Evolutionary conservation across 2,329 filamentous ascomycete genomes (phyloP), one percentile per base, ranked within the genome.

Genomic region (Epichloe scottii): DNA sequence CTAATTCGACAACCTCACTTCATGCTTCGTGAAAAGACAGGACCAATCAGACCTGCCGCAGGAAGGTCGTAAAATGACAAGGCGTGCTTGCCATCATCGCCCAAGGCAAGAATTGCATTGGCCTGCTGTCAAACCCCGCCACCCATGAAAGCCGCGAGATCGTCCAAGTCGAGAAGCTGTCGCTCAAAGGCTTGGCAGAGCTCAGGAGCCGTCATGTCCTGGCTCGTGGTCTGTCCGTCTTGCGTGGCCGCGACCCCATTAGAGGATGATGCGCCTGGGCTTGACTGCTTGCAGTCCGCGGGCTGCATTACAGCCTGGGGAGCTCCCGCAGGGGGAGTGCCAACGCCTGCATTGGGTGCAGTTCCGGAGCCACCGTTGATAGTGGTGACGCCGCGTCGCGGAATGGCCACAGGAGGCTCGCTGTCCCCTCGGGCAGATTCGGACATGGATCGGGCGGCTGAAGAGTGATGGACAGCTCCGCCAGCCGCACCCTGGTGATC

Each of bases 141-240:
- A 19, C 78, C 78, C 78, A 81, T 81, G 50, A 81, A 81, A 3
- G 78, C 78, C 34, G 78, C 78, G 11, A 81, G 71, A 58, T 81
- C 78, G 54, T 81, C 78, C 6, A 81, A 67, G 60, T 81, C 78
- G 11, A 81, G 67, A 1, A 81, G 69, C 62, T 81, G 78, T 34
- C 76, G 69, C 66, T 81, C 78, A 57, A 81, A 81, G 0, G 78
- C 78, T 14, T 68, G 66, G 58, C 78, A 81, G 15, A 81, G 67
- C 59, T 81, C 78, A 5, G 73, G 70, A 0, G 77, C 74, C 2
- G 77, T 80, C 76, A 81, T 81, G 54, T 81, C 78, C 49, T 69
- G 67, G 35, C 64, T 67, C 12, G 66, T 65, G 0, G 62, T 59
- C 55, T 67, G 64, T 3, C 60, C 62, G 45, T 69, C 66, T 35